Percentiles rank a stretch among this genome's conserved stretches.
phyloP scores from a whole-genome alignment of 2,329 filamentous ascomycete species.

The Xylaria sp. region DNA sequence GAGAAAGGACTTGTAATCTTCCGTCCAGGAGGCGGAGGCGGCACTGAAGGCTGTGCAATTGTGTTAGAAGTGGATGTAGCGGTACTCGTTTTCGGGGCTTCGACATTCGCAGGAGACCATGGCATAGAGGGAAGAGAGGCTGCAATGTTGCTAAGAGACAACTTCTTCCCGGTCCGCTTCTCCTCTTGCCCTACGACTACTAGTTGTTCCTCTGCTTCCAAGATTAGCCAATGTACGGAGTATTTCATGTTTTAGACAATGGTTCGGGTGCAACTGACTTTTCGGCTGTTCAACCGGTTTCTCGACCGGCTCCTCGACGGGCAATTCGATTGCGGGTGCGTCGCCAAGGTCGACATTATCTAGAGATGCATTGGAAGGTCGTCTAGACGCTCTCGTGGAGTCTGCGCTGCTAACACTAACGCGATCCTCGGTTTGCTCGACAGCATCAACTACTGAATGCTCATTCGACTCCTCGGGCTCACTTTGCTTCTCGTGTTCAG shows the following conservation, averaged over 20 bases:
- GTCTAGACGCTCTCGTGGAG: constrained; percentile 39
- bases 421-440: constrained; percentile 19
- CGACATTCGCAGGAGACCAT: constrained; percentile 58
- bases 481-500: constrained; percentile 21
- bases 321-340: constrained; percentile 35
- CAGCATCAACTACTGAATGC: constrained; percentile 15
- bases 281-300: constrained; percentile 20
- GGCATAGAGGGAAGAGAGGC: constrained; percentile 67
- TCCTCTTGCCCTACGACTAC: constrained; percentile 28
- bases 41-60: constrained; percentile 34
- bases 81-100: constrained; percentile 43
- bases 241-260: not conserved
- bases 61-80: constrained; percentile 32
- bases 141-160: constrained; percentile 65
- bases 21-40: constrained; percentile 43
- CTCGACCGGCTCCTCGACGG: too few relatives aligned
- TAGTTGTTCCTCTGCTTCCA: constrained; percentile 28
- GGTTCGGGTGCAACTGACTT: constrained; percentile 17
- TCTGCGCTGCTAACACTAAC: constrained; percentile 18
- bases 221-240: constrained; percentile 7
- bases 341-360: constrained; percentile 65
- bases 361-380: constrained; percentile 44
- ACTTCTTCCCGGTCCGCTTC: constrained; percentile 47
- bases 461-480: constrained; percentile 10
- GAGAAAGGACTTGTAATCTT: constrained; percentile 86